Evolutionary conservation across 2,329 filamentous ascomycete genomes (phyloP), one percentile per base, ranked within the genome.

Genomic region (Raffaelea arxii): DNA sequence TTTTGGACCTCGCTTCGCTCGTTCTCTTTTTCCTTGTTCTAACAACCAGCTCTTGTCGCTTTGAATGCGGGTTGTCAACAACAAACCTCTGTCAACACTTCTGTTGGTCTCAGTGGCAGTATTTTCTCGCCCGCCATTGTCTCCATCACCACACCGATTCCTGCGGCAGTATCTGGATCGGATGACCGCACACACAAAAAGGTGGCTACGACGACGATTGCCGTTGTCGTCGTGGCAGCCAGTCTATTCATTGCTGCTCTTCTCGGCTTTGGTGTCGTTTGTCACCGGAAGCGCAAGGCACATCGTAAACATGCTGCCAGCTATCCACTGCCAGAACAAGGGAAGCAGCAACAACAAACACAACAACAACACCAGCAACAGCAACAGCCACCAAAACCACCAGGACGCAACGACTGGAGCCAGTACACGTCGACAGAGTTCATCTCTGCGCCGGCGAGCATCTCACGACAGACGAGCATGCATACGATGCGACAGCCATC

Each of bases 51-150:
- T 50, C 62, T 78, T 42, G 57, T 72, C 4, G 73, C 74, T 9
- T 62, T 78, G 4, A 62, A 70, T 52, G 71, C 72, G 3, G 74
- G 69, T 40, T 78, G 75, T 51, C 57, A 62, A 30, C 71, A 77
- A 50, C 62, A 65, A 25, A 72, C 72, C 1, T 49, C 61, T 1
- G 49, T 62, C 0, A 53, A 52, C 25, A 43, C 53, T 36, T 32
- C 53, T 5, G 49, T 63, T 25, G 55, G 58, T 14, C 49, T 64
- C 36, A 62, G 55, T 46, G 61, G 50, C 25, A 57, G 54, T 19
- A 32, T 64, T 36, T 62, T 63, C 39, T 47, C 58, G 14, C 22
- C 46, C 1, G 46, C 48, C 0, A 41, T 44, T 4, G 60, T 70
- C 38, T 56, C 49, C 49, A 59, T 65, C 12, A 52, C 65, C 24